Conservation (phyloP, 192 early-diverging fungal genomes). For the Coemansia sp. region DNA sequence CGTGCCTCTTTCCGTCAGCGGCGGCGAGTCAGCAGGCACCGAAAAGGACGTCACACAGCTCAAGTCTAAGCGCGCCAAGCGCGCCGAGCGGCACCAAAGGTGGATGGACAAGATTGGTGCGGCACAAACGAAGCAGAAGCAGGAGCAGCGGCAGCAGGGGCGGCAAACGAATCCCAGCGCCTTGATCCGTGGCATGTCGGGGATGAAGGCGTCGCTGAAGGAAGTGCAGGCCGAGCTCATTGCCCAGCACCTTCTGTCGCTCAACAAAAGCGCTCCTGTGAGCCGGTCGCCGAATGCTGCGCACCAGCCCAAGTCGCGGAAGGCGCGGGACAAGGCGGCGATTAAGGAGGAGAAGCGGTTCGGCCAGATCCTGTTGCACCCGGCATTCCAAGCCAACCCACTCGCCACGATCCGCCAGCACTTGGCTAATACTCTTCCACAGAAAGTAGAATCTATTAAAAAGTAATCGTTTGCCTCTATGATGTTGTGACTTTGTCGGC, state of each 20-base stretch:
- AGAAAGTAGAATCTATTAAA: background rate
- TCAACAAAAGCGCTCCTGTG: background rate
- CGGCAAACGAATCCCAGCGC: slow-evolving; percentile 49
- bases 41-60: background rate
- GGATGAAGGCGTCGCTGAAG: slow-evolving; percentile 43
- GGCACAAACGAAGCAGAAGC: slow-evolving; percentile 54
- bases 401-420: slow-evolving; percentile 72
- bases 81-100: slow-evolving; percentile 57
- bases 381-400: slow-evolving; percentile 69
- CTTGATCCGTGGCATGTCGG: slow-evolving; percentile 56
- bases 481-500: background rate
- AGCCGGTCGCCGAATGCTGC: background rate
- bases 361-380: slow-evolving; percentile 69
- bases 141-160: slow-evolving; percentile 46
- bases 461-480: background rate
- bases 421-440: slow-evolving; percentile 66
- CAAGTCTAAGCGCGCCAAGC: slow-evolving; percentile 55
- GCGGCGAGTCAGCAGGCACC: background rate
- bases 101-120: slow-evolving; percentile 67
- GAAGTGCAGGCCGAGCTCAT: slow-evolving; percentile 24
- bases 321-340: slow-evolving; percentile 63
- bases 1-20: slow-evolving; percentile 1
- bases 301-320: slow-evolving; percentile 29
- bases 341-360: slow-evolving; percentile 71
- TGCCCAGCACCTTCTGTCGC: slow-evolving; percentile 18